Percentiles rank a stretch among this genome's conserved stretches.
Conservation (phyloP, 352 stramenopile species). For the Pythium graminicola region DNA sequence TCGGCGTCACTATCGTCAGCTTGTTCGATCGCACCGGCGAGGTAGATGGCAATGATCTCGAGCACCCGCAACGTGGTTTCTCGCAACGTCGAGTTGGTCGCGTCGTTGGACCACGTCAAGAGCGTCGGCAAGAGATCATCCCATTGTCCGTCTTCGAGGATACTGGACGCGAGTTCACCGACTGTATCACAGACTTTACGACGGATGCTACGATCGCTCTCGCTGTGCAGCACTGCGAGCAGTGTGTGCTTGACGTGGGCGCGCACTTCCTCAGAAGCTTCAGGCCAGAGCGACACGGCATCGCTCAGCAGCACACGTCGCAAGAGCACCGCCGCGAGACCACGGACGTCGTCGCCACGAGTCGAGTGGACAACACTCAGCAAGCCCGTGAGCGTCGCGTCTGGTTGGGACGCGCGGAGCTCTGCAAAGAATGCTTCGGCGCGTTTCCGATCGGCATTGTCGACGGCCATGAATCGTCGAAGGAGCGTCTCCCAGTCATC, state of each 20-base stretch:
- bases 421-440: conserved; percentile 55
- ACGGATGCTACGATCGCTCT: conserved; percentile 69
- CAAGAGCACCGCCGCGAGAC: conserved; percentile 65
- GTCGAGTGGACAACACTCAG: conserved; percentile 51
- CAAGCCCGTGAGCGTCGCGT: conserved; percentile 52
- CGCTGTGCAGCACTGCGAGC: conserved; percentile 48
- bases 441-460: conserved; percentile 65
- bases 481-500: conserved; percentile 63
- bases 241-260: conserved; percentile 51
- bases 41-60: conserved; percentile 77
- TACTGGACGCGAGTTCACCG: conserved; percentile 67
- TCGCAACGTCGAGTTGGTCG: conserved; percentile 42
- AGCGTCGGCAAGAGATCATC: conserved; percentile 63
- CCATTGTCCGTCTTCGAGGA: conserved; percentile 79
- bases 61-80: conserved; percentile 69
- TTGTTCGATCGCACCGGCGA: conserved; percentile 48
- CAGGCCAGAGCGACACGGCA: conserved; percentile 68
- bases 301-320: conserved; percentile 71
- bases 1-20: conserved; percentile 18
- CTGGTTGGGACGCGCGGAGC: conserved; percentile 46
- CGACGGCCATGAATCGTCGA: conserved; percentile 58
- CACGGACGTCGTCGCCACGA: conserved; percentile 58
- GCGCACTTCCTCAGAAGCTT: conserved; percentile 41
- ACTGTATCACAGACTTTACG: conserved; percentile 82
- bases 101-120: conserved; percentile 48